A percentile compares a stretch with the other conserved stretches of the same genome.
phyloP scores from a whole-genome alignment of 345 rosid genomes.

The Eucalyptus caleyi region DNA sequence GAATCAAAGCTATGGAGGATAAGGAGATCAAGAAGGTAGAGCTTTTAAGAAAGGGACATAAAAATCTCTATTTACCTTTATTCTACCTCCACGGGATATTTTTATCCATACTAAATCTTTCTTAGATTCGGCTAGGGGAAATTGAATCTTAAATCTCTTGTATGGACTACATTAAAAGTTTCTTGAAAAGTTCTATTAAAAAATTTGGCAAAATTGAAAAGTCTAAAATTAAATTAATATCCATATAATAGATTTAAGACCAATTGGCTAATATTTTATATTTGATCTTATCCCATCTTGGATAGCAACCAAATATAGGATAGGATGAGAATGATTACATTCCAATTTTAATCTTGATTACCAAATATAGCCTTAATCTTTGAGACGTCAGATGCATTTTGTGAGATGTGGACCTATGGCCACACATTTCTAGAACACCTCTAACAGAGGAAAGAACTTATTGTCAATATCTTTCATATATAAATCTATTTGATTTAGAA shows the following conservation, averaged over 20 bases:
- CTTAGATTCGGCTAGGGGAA: neutral
- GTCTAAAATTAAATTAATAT: neutral
- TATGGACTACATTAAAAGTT: rapidly evolving
- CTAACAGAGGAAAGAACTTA: no score
- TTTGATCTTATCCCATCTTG: neutral
- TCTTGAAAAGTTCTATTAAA: neutral
- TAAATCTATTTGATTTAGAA: no score
- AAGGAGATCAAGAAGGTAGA: no score
- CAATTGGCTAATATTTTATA: neutral
- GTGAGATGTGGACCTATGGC: no score
- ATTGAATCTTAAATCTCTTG: neutral
- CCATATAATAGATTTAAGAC: neutral
- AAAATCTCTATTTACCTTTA: no score
- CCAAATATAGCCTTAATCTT: neutral
- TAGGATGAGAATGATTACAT: neutral
- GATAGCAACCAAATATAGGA: neutral
- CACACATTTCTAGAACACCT: neutral
- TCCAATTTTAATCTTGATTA: neutral
- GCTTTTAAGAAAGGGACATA: no score
- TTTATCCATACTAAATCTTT: no score
- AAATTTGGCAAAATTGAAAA: neutral
- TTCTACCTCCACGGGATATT: no score
- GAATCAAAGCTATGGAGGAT: no score
- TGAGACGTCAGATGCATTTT: neutral
- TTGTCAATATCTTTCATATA: no score